Percentiles rank a stretch among this genome's conserved stretches.
phyloP scores from a whole-genome alignment of 495 filamentous ascomycete species.

The Lentithecium fluviatile region DNA sequence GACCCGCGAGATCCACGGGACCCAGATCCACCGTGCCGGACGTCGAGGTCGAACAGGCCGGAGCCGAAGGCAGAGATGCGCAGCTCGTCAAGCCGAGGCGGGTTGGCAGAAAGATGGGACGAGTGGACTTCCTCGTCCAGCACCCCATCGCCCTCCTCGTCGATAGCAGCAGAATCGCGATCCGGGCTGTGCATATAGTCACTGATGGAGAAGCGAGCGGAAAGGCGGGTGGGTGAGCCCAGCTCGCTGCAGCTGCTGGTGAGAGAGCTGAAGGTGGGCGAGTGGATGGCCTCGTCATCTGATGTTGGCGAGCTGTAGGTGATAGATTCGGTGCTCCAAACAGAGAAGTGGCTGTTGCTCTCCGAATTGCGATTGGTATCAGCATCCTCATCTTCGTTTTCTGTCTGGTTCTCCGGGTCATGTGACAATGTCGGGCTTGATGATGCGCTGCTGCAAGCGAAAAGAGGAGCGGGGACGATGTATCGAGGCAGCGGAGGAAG shows the following conservation, averaged over 20 bases:
- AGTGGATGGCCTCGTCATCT: conserved; percentile 25
- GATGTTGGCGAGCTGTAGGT: conserved; percentile 11
- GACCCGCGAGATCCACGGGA: neutral
- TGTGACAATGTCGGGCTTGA: conserved; percentile 1
- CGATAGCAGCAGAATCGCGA: neutral
- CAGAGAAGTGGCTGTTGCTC: conserved; percentile 29
- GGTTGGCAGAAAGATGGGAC: neutral
- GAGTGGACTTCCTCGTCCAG: neutral
- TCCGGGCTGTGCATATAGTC: conserved; percentile 13
- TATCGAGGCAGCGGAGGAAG: conserved; percentile 33
- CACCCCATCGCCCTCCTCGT: neutral
- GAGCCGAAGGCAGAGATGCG: conserved; percentile 13
- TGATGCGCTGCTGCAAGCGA: conserved; percentile 6
- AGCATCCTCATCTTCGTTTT: neutral
- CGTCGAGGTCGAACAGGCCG: conserved; percentile 20
- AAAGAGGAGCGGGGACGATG: conserved; percentile 29
- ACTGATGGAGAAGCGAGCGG: conserved; percentile 10
- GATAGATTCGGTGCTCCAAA: conserved; percentile 25
- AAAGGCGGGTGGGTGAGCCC: conserved; percentile 17
- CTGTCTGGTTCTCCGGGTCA: neutral
- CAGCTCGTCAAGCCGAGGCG: neutral
- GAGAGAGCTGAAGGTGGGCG: conserved; percentile 31
- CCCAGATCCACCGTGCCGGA: neutral
- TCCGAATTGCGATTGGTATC: neutral
- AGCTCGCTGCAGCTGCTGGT: conserved; percentile 27